Evolutionary conservation across 768 basidiomycete genomes (phyloP), one percentile per base, ranked within the genome.

Genomic region (Rubroboletus satanas): DNA sequence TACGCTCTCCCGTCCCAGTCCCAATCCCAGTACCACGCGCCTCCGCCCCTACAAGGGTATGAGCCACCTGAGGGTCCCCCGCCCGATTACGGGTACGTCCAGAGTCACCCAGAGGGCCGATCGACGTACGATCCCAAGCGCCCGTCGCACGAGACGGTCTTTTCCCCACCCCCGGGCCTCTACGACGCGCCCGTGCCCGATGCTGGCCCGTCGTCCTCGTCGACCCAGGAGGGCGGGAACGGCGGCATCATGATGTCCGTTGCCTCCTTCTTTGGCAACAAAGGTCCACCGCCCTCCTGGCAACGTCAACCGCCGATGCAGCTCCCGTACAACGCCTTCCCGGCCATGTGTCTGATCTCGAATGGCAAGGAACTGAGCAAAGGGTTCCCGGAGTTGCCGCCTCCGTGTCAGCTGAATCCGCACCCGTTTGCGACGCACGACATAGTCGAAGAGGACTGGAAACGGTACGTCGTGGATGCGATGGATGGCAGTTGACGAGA

Each of bases 401-500:
- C 82, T 1, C 75, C 76, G 1, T 71, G 75, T 5, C 52, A 56
- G 29, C 29, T 62, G 9, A 55, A 57, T 17, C 74, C 74, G 10
- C 83, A 84, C 60, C 82, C 82, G 26, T 84, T 84, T 60, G 60
- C 64, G 23, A 68, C 75, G 45, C 78, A 80, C 63, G 81, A 83
- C 59, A 65, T 84, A 4, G 58, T 51, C 0, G 75, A 82, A 64
- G 69, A 64, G 17, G 83, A 83, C 62, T 83, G 83, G 83, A 61
- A 66, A 38, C 69, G 72, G 75, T 79, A 12, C 21, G 62, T 54
- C 17, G 5, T 4, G 18, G 8, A n/a, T 26, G 28, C 4, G 2
- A 14, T 7, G 18, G 21, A 3, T 21, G 48, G 26, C 14, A 32
- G 45, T 12, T 48, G 46, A 46, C 18, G 45, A 31, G 43, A 31